Base-by-base conservation (phyloP, 2,329 filamentous ascomycete species). In the Torrubiella hemipterigena region DNA sequence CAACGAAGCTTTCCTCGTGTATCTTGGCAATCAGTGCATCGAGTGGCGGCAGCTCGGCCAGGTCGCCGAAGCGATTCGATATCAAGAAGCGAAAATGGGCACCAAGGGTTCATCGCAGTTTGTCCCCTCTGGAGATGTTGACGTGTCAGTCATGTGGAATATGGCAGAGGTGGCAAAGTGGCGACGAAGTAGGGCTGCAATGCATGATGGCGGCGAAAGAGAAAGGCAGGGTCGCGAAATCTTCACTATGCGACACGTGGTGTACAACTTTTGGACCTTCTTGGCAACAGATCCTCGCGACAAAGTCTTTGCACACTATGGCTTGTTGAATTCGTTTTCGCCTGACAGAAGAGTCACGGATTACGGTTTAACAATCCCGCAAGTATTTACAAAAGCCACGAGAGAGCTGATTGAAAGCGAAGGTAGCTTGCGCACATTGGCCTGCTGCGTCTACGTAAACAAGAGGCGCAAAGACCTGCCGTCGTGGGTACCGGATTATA, bases 401-500 rank as follows among this genome's bases (percentile, higher is more conserved):
- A 40, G 45, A 25, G 31, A 38, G 29, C 37, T 48, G 8, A 46
- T 47, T 12, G 10, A 15, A 14, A 35, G 38, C n/a, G 32, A 31
- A 3, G 38, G 42, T 2, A 38, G 30, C 20, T 17, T 48, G n/a
- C 28, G 29, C 17, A 18, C 38, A 6, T 37, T 48, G 11, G 38
- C 37, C 1, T 29, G 28, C 24, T 43, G 41, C n/a, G 29, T 42
- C 8, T 33, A 38, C 30, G 9, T 25, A 14, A 3, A 11, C 28
- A 12, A 35, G 33, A 22, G 35, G 21, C 8, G 20, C 22, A 6
- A 11, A 6, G 35, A 25, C 3, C 33, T 48, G 6, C 44, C 45
- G 4, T 34, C 38, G 17, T 48, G 45, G 45, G 45, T 46, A 7
- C 43, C 43, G 3, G 43, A 45, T 29, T 47, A 41, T 28, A 39